phyloP scores from a whole-genome alignment of 2,329 filamentous ascomycete species.

The Celoporthe dispersa region DNA sequence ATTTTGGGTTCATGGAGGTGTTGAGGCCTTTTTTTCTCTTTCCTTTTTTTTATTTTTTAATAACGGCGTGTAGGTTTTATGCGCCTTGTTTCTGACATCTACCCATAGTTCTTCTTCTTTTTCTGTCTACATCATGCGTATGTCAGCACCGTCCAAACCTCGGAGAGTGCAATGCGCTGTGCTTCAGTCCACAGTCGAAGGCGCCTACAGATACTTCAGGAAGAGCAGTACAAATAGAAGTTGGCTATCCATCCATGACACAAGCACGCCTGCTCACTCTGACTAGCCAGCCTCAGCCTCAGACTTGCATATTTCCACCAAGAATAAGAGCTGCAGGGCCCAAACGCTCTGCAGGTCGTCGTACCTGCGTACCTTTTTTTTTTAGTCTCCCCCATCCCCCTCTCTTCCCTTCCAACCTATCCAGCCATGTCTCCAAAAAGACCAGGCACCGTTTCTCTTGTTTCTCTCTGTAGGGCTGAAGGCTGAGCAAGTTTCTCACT shows the following conservation, averaged over 20 bases:
- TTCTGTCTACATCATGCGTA: neutral
- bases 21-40: too few relatives aligned
- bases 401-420: neutral
- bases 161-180: neutral
- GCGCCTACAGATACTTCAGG: neutral
- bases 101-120: neutral
- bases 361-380: conserved; percentile 6
- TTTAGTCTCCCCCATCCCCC: neutral
- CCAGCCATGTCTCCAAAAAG: neutral
- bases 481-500: conserved; percentile 8
- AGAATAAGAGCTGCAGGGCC: conserved; percentile 2
- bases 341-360: conserved; percentile 15
- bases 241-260: neutral
- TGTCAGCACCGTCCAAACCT: neutral
- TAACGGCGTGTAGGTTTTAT: neutral
- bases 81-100: neutral
- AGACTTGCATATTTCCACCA: neutral
- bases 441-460: neutral
- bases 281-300: neutral
- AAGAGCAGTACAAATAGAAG: neutral
- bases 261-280: neutral
- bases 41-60: too few relatives aligned
- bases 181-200: neutral
- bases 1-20: neutral
- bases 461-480: conserved; percentile 19